Evolutionary conservation across 2,329 filamentous ascomycete species (phyloP), one percentile per base, ranked within the genome.

Genomic region (Nemania abortiva): DNA sequence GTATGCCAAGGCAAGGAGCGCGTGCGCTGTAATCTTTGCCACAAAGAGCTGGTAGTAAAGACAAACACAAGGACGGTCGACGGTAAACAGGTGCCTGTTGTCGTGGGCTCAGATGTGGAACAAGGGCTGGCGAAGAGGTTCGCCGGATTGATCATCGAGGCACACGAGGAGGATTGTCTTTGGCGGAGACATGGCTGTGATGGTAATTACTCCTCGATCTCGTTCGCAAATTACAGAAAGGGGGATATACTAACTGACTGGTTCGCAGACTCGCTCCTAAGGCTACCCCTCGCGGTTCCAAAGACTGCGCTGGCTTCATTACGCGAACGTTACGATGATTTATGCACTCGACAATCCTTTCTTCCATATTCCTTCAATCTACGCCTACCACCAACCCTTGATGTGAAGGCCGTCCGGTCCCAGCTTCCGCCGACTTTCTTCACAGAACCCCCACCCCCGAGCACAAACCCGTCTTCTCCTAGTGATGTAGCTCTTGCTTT

Each of bases 111-210:
- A 6, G 89, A 92, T 72, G 89, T 93, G 55, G 88, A 89, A 76
- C 83, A 90, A 39, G 91, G 89, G 18, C 83, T 98, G 60, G 90
- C 96, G 7, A 88, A 92, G 54, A 91, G 91, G 76, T 98, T 97
- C 77, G 85, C 84, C 24, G 88, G 90, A 59, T 84, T 95, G 68
- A 91, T 98, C 61, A 82, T 92, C 15, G 86, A 89, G 27, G 92
- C 90, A 1, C 95, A 99, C 78, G 87, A 90, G 31, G 90, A 94
- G 61, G 90, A 90, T 70, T 99, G 95, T 77, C 84, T 96, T 20
- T 99, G 95, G 96, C 89, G 90, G 74, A 92, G 89, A 78, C 89
- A 89, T 68, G 94, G 94, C n/a, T 98, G 95, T 78, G 94, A 97
- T 80, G 90, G 92, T 93, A 84, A 69, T 83, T 58, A 27, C 54